phyloP scores from a whole-genome alignment of 2,329 filamentous ascomycete genomes.

The Aspergillus hortae region DNA sequence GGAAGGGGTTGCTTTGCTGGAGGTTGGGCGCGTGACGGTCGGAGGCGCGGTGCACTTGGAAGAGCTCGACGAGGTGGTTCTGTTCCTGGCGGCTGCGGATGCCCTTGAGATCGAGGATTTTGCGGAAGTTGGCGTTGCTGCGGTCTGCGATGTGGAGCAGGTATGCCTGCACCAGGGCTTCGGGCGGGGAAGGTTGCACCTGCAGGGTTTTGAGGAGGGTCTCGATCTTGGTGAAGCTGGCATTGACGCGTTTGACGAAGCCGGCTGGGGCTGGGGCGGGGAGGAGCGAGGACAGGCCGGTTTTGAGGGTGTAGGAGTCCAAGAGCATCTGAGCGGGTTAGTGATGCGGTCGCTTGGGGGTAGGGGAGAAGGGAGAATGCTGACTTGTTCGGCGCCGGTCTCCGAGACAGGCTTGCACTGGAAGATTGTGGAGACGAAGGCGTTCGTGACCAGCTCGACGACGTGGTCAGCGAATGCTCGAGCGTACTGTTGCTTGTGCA shows the following conservation, averaged over 20 bases:
- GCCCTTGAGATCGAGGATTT: constrained; percentile 93
- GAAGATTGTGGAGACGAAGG: constrained; percentile 79
- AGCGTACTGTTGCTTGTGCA: constrained; percentile 90
- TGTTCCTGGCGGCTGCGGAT: constrained; percentile 78
- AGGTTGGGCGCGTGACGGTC: constrained; percentile 64
- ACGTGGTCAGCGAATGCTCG: constrained; percentile 93
- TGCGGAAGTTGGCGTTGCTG: constrained; percentile 91
- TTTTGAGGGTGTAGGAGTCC: constrained; percentile 73
- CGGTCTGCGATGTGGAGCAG: constrained; percentile 94
- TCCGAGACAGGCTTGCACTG: constrained; percentile 89
- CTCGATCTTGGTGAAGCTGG: constrained; percentile 81
- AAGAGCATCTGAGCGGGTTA: constrained; percentile 70
- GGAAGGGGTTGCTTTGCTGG: constrained; percentile 64
- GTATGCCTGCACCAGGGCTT: constrained; percentile 94
- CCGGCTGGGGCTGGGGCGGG: constrained; percentile 57
- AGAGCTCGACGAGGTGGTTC: constrained; percentile 77
- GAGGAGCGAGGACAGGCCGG: constrained; percentile 46
- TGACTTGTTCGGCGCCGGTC: constrained; percentile 84
- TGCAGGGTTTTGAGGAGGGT: constrained; percentile 94
- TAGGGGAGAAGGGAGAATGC: constrained; percentile 8
- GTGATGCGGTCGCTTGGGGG: background rate
- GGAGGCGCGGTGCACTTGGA: constrained; percentile 75
- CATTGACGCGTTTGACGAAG: constrained; percentile 82
- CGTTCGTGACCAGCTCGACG: constrained; percentile 78
- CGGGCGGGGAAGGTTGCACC: constrained; percentile 83